phyloP scores from a whole-genome alignment of 202 grass and related monocot species.

The Alloteropsis angusta region DNA sequence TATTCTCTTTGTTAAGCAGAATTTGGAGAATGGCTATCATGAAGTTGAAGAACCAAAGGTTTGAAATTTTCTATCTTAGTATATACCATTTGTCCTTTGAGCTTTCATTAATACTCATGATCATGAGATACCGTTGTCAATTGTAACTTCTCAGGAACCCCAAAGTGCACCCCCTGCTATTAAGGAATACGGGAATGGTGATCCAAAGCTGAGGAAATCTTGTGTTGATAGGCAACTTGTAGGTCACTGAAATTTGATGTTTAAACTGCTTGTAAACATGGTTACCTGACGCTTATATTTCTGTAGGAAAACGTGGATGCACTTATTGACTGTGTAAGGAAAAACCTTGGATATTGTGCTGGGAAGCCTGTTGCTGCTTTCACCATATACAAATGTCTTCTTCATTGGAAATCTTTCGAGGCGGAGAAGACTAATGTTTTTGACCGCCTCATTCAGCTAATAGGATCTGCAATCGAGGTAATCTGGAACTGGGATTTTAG shows the following conservation, averaged over 20 bases:
- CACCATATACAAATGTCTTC: constrained; percentile 97
- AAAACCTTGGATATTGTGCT: constrained; percentile 84
- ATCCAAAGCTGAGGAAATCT: constrained; percentile 58
- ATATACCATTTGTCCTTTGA: not conserved
- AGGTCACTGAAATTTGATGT: constrained; percentile 25
- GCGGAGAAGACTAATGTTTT: constrained; percentile 94
- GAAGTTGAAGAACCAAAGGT: constrained; percentile 55
- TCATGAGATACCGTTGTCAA: not conserved
- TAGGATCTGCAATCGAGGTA: constrained; percentile 98
- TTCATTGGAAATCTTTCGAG: constrained; percentile 99
- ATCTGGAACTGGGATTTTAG: constrained; percentile 14
- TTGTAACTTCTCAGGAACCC: constrained; percentile 49
- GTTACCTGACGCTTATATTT: constrained; percentile 28
- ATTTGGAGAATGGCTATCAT: constrained; percentile 51
- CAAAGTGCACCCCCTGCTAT: constrained; percentile 85
- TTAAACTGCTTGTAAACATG: constrained; percentile 31
- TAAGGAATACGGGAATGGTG: constrained; percentile 56
- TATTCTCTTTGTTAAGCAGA: constrained; percentile 25
- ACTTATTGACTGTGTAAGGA: constrained; percentile 67
- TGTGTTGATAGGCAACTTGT: constrained; percentile 77
- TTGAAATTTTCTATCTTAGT: constrained; percentile 13
- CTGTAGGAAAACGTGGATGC: constrained; percentile 86
- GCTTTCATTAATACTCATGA: not conserved
- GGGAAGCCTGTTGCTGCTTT: constrained; percentile 90
- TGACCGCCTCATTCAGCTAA: constrained; percentile 96